Base-by-base conservation (phyloP, 2,329 filamentous ascomycete species). In the Sporothrix pallida region DNA sequence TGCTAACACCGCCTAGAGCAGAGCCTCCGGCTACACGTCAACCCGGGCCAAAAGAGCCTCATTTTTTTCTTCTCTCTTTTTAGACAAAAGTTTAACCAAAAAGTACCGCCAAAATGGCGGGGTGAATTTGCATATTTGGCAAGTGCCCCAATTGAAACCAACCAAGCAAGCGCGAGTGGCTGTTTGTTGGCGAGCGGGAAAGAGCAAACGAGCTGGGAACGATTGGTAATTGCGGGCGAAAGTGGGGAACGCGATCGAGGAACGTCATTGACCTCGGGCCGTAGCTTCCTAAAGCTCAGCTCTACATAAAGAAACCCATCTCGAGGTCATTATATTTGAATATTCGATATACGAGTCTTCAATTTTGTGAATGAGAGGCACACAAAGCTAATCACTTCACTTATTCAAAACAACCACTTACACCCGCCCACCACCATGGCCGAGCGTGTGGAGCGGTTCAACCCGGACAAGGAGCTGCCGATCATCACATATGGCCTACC, bases 401-500 rank as follows among this genome's bases (percentile, higher is more conserved):
- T 5, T 58, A n/a, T 7, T 42, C 58, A 17, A 15, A 10, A 42
- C n/a, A 7, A 62, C 3, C 58, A 37, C 13, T 8, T 20, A 13
- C n/a, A 56, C n/a, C 13, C 17, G 52, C 26, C 5, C 23, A 17
- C 46, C 5, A 52, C 31, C 15, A 58, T 71, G 71, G 46, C 67
- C 5, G 75, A 77, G 52, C 73, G 50, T 20, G 44, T 74, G 23
- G 71, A 76, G 50, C 75, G 68, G 10, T 70, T 75, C 65, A 15
- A 75, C 50, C 73, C 75, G 37, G 46, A 23, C 54, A 73, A 71
- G 68, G 71, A 71, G n/a, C 63, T 74, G n/a, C 75, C 75, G 15
- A 74, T 76, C 72, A 74, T 75, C 67, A 73, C 74, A 20, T 72
- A 76, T 23, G 73, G 73, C 46, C 72, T 76, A 10, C 71, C 76